Conservation (phyloP, 176 grass and related monocot species). For the Avena sativa region DNA sequence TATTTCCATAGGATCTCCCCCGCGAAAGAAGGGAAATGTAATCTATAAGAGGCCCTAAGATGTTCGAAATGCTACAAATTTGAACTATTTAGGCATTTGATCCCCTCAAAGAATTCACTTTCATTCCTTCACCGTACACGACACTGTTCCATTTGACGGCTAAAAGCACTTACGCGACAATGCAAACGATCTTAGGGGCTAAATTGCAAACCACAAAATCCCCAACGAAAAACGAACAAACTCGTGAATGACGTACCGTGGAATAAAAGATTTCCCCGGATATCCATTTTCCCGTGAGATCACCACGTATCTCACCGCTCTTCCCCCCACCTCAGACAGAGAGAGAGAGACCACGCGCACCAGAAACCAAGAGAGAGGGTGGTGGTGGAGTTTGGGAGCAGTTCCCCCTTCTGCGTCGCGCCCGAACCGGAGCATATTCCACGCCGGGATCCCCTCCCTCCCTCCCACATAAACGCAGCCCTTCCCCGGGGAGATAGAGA, state of each 20-base stretch:
- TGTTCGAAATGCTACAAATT: no score
- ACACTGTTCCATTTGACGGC: neutral
- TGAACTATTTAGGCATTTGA: no score
- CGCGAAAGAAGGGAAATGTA: no score
- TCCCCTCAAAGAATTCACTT: no score
- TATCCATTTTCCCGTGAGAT: neutral
- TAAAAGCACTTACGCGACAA: neutral
- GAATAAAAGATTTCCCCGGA: neutral
- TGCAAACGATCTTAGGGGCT: neutral
- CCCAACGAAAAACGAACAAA: conserved; percentile 8
- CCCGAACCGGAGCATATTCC: conserved; percentile 72
- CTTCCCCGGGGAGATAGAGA: neutral
- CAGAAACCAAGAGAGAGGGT: conserved; percentile 17
- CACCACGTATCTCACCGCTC: conserved; percentile 27
- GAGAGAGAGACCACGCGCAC: neutral
- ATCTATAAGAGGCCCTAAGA: no score
- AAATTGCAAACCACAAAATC: neutral
- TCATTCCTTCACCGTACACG: neutral
- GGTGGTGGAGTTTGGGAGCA: conserved; percentile 21
- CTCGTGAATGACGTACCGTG: conserved; percentile 1
- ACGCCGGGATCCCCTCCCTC: conserved; percentile 53
- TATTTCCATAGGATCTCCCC: no score
- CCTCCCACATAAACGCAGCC: conserved; percentile 44
- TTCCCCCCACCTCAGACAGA: neutral
- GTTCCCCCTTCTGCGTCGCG: neutral